Evolutionary conservation across 2,329 filamentous ascomycete genomes (phyloP), one percentile per base, ranked within the genome.

Genomic region (Colletotrichum tanaceti): DNA sequence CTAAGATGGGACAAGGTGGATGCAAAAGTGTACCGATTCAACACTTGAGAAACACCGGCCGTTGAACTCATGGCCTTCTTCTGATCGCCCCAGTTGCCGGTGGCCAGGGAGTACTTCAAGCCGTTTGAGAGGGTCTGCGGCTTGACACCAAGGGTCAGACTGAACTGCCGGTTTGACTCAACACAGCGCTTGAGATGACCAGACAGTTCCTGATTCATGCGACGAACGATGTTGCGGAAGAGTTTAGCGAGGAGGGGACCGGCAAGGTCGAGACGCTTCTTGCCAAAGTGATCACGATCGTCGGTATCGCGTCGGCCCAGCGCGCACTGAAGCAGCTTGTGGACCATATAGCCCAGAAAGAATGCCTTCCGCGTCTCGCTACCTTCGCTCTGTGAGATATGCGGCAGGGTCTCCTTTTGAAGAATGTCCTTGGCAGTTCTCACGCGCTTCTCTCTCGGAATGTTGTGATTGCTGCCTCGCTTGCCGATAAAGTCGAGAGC

Each of bases 61-160:
- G 97, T 98, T 1, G 94, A 93, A 74, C 91, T 95, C 74, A 93
- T 92, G 22, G 96, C 94, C 84, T 98, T 99, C 87, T 98, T 99
- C 84, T 99, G 96, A 73, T 99, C 96, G 76, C 96, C 97, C 97
- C 96, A 99, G 81, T 99, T 99, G 73, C 96, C 96, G 16, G 96
- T 99, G 32, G 96, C 95, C 71, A 99, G 85, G 60, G 96, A 98
- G 81, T 99, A 99, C 78, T 98, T 97, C 73, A 99, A 83, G 58
- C 95, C 96, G 77, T 96, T 97, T 22, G 94, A 97, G 73, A 99
- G 86, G 22, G 96, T 97, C 71, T 90, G 91, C 24, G 92, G 90
- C 83, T 98, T 98, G 76, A 98, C 91, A 73, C 94, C 96, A 67
- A 97, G 88, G 16, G 93, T 93, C 49, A 98, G 83, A 72, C 96